Evolutionary conservation across 306 rosid genomes (phyloP).

Genomic region (Malus asiatica): DNA sequence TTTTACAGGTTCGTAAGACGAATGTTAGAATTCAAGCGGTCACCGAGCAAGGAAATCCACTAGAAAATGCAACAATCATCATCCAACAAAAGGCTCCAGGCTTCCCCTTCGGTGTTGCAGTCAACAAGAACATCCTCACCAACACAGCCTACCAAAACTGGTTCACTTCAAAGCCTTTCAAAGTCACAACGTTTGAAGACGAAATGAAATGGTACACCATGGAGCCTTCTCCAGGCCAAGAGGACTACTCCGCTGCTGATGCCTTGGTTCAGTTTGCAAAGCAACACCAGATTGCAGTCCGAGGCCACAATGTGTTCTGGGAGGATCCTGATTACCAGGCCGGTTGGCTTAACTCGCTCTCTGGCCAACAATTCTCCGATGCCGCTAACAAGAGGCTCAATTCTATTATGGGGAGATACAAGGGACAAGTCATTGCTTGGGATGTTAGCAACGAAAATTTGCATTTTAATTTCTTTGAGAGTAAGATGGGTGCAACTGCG

Average conservation of each 20-base stretch:
- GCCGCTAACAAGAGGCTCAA: slow-evolving; percentile 35
- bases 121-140: slow-evolving; percentile 44
- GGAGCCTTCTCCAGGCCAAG: slow-evolving; percentile 30
- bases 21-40: slow-evolving; percentile 36
- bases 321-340: slow-evolving; percentile 46
- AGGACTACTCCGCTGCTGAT: slow-evolving; percentile 40
- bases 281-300: slow-evolving; percentile 33
- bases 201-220: slow-evolving; percentile 86
- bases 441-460: slow-evolving; percentile 77
- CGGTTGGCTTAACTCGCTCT: slow-evolving; percentile 47
- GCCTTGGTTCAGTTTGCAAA: slow-evolving; percentile 49
- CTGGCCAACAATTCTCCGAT: slow-evolving; percentile 8
- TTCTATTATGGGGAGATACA: slow-evolving; percentile 46
- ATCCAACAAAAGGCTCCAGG: slow-evolving; percentile 6
- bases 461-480: slow-evolving; percentile 50
- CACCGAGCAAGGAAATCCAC: slow-evolving; percentile 42
- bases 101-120: slow-evolving; percentile 59
- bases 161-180: slow-evolving; percentile 53
- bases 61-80: slow-evolving; percentile 40
- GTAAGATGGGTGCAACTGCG: slow-evolving; percentile 28
- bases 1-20: slow-evolving; percentile 41
- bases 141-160: slow-evolving; percentile 49
- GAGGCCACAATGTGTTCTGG: slow-evolving; percentile 75
- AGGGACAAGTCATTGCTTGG: slow-evolving; percentile 58
- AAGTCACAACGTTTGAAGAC: slow-evolving; percentile 47